Conservation (phyloP, 768 basidiomycete genomes). For the Glaciozyma martinii region DNA sequence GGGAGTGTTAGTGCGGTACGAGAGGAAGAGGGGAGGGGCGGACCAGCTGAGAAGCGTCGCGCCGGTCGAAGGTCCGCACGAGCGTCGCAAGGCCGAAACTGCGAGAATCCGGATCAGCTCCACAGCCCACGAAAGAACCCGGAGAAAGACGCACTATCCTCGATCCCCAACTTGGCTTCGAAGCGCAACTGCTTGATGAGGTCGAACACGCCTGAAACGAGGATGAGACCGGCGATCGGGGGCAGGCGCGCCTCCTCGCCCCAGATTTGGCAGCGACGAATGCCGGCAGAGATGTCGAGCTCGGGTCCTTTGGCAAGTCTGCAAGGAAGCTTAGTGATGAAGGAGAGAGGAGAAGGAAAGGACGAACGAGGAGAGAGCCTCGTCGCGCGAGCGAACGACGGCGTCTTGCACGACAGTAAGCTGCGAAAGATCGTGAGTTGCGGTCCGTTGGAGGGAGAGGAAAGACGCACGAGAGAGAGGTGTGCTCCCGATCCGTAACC, state of each 20-base stretch:
- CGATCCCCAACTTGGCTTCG: slow-evolving; percentile 27
- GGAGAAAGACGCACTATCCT: slow-evolving; percentile 14
- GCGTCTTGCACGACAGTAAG: slow-evolving; percentile 33
- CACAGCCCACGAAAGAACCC: neutral
- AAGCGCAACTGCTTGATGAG: slow-evolving; percentile 32
- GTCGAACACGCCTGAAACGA: slow-evolving; percentile 31
- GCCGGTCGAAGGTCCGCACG: neutral
- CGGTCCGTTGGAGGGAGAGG: neutral
- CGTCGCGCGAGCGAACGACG: slow-evolving; percentile 31
- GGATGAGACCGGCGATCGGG: slow-evolving; percentile 27
- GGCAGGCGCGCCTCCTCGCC: slow-evolving; percentile 27
- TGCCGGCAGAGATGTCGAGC: slow-evolving; percentile 20
- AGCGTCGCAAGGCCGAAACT: slow-evolving; percentile 1
- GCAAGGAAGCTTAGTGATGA: neutral
- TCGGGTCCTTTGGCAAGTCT: neutral
- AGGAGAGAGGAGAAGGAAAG: neutral
- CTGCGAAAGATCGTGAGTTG: slow-evolving; percentile 2
- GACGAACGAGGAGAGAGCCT: neutral
- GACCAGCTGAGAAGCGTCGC: neutral
- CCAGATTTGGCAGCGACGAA: slow-evolving; percentile 26
- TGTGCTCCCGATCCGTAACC: slow-evolving; percentile 34
- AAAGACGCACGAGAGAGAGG: slow-evolving; percentile 1
- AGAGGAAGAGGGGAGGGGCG: neutral
- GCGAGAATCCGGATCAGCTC: neutral
- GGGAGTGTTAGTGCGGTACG: neutral